Conservation (phyloP, 495 filamentous ascomycete species). For the Entonaema liquescens region DNA sequence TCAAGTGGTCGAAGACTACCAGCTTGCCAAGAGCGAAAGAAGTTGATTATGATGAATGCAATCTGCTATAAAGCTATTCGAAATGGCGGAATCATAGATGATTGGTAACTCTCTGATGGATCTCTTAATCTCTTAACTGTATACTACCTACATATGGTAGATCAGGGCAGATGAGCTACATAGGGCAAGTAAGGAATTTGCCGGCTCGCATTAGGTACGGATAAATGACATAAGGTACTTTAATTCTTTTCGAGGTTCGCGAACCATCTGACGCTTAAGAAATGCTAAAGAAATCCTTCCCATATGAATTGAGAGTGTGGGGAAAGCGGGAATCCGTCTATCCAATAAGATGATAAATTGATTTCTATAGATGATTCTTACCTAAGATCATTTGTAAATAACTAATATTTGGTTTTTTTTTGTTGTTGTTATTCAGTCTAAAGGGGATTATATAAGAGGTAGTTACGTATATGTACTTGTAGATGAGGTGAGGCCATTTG, state of each 20-base stretch:
- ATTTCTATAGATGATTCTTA: neutral
- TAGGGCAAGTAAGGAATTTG: neutral
- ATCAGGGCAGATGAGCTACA: neutral
- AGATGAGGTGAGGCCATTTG: neutral
- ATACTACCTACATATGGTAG: neutral
- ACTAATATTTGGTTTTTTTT: too few species aligned
- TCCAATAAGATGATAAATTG: neutral
- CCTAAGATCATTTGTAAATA: neutral
- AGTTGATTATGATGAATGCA: neutral
- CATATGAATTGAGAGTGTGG: neutral
- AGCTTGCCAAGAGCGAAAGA: neutral
- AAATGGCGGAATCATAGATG: conserved; percentile 18
- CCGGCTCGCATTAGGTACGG: neutral
- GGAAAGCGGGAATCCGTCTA: neutral
- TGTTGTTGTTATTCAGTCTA: too few species aligned
- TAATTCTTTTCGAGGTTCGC: neutral
- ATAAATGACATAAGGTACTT: conserved; percentile 11
- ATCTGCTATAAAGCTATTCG: neutral
- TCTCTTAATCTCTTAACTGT: too few species aligned
- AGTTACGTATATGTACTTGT: neutral
- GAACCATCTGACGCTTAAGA: neutral
- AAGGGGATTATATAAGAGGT: too few species aligned
- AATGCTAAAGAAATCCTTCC: neutral
- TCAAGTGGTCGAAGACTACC: neutral
- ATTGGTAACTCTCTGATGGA: neutral